Evolutionary conservation across 1,284 basidiomycete species (phyloP).

Genomic region (Ganoderma lucidum): DNA sequence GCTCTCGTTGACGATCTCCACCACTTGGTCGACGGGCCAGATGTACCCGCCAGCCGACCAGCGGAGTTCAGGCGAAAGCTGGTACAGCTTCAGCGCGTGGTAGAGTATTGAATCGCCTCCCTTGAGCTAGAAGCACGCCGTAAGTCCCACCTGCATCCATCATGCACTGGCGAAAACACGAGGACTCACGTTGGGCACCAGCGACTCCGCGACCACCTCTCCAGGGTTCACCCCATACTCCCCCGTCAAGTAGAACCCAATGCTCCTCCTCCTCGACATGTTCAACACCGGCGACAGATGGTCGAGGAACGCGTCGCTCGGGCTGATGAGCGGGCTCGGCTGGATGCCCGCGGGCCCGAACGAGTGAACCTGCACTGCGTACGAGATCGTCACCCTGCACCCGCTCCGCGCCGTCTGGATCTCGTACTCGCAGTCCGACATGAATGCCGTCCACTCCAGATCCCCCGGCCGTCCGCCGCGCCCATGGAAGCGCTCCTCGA

Average conservation of each 20-base stretch:
- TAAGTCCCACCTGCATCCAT: slow-evolving; percentile 3
- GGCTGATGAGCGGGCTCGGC: slow-evolving; percentile 69
- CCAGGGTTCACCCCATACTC: slow-evolving; percentile 80
- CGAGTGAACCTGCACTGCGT: slow-evolving; percentile 72
- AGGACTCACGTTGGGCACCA: slow-evolving; percentile 71
- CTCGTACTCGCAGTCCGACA: slow-evolving; percentile 76
- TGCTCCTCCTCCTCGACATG: slow-evolving; percentile 68
- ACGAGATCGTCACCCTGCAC: slow-evolving; percentile 72
- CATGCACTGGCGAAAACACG: neutral
- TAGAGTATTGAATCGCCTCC: slow-evolving; percentile 79
- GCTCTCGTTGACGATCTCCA: slow-evolving; percentile 65
- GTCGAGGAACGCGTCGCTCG: slow-evolving; percentile 78
- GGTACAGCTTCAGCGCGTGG: slow-evolving; percentile 78
- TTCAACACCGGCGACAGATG: slow-evolving; percentile 74
- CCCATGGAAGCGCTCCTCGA: slow-evolving; percentile 68
- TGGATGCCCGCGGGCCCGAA: slow-evolving; percentile 64
- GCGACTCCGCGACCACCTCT: slow-evolving; percentile 70
- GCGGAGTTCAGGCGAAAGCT: slow-evolving; percentile 74
- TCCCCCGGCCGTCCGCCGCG: slow-evolving; percentile 69
- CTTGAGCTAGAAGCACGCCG: slow-evolving; percentile 61
- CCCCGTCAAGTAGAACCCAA: slow-evolving; percentile 75
- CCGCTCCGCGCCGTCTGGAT: slow-evolving; percentile 76
- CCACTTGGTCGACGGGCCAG: slow-evolving; percentile 76
- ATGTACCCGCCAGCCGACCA: slow-evolving; percentile 84
- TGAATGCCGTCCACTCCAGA: slow-evolving; percentile 79